phyloP scores from a whole-genome alignment of 441 rosid species.

The Erodium texanum region DNA sequence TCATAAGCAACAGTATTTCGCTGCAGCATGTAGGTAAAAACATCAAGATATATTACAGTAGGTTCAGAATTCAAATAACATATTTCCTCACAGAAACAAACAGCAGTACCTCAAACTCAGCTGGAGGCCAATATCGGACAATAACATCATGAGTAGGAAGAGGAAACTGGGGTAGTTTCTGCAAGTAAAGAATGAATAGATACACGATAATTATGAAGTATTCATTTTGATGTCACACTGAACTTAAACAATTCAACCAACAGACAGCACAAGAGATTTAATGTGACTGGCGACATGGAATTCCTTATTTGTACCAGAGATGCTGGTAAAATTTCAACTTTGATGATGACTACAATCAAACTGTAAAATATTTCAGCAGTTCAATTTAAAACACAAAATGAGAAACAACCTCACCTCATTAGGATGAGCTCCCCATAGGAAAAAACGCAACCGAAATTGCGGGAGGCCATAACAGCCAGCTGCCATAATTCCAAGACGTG shows the following conservation, averaged over 20 bases:
- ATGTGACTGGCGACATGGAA: background rate
- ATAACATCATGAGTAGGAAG: conserved; percentile 74
- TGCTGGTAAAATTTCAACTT: background rate
- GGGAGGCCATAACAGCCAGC: conserved; percentile 89
- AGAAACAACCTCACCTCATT: conserved; percentile 29
- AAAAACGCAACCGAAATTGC: conserved; percentile 66
- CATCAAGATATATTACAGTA: background rate
- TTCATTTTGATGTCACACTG: background rate
- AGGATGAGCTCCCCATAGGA: conserved; percentile 69
- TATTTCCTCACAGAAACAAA: conserved; percentile 1
- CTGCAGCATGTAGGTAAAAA: conserved; percentile 26
- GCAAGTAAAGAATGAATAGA: conserved; percentile 9
- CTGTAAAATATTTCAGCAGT: background rate
- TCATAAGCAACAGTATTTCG: conserved; percentile 36
- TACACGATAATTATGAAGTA: background rate
- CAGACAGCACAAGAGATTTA: background rate
- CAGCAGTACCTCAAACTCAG: conserved; percentile 49
- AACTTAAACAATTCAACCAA: background rate
- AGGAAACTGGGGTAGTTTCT: conserved; percentile 67
- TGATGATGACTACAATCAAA: conserved; percentile 3
- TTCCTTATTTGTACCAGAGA: background rate
- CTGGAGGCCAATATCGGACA: conserved; percentile 47
- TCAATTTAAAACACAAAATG: background rate
- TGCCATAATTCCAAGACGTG: conserved; percentile 70
- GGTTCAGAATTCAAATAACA: background rate